Evolutionary conservation across 2,329 filamentous ascomycete species (phyloP).

Genomic region (Colletotrichum coccodes): DNA sequence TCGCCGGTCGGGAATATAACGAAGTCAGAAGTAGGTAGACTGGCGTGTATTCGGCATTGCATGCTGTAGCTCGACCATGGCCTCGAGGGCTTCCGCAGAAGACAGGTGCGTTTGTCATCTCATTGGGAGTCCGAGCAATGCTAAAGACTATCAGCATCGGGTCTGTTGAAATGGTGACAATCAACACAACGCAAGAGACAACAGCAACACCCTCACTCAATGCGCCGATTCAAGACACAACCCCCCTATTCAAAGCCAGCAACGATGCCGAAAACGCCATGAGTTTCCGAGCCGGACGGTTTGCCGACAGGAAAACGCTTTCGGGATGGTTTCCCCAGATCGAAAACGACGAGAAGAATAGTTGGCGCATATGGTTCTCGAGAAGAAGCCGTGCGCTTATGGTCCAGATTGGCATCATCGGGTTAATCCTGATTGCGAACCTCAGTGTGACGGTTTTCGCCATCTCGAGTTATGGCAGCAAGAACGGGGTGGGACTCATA

Average conservation of each 20-base stretch:
- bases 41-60: not conserved
- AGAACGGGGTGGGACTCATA: slow-evolving; percentile 38
- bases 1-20: not conserved
- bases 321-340: slow-evolving; percentile 39
- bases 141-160: not conserved
- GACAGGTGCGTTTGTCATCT: not conserved
- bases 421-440: slow-evolving; percentile 37
- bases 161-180: not conserved
- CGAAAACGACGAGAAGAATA: slow-evolving; percentile 28
- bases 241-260: not conserved
- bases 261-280: not conserved
- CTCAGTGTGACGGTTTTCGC: slow-evolving; percentile 37
- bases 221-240: not conserved
- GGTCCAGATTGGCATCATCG: slow-evolving; percentile 39
- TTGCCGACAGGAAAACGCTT: not conserved
- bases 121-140: not conserved
- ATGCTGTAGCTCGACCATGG: not conserved
- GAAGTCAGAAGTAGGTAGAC: not conserved
- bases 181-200: not conserved
- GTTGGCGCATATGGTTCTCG: slow-evolving; percentile 34
- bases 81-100: not conserved
- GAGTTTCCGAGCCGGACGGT: not conserved
- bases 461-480: slow-evolving; percentile 19
- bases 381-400: slow-evolving; percentile 35
- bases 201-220: not conserved